Evolutionary conservation across 257 asterid species (phyloP).

Genomic region (Solanum chilense): DNA sequence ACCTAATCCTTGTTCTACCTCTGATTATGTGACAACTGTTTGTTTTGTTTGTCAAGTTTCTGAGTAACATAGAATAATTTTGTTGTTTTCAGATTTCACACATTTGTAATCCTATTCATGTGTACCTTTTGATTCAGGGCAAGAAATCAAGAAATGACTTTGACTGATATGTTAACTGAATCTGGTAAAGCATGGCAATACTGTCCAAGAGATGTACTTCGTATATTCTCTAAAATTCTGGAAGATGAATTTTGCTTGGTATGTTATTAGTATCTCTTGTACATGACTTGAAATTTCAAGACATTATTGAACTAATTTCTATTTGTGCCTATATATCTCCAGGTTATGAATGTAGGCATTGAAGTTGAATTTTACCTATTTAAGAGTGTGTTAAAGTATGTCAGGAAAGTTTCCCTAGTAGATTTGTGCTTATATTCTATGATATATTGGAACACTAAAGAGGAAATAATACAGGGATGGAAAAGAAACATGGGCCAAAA

Average conservation of each 20-base stretch:
- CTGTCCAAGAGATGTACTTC: constrained; percentile 76
- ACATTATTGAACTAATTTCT: background rate
- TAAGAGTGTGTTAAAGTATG: constrained; percentile 46
- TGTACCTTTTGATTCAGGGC: constrained; percentile 44
- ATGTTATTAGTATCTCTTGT: constrained; percentile 3
- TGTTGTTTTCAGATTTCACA: background rate
- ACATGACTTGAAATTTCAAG: too few relatives aligned
- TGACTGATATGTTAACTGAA: constrained; percentile 68
- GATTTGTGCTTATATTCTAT: background rate
- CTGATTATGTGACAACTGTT: background rate
- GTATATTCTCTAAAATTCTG: constrained; percentile 53
- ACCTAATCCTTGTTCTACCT: too few relatives aligned
- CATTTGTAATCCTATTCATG: background rate
- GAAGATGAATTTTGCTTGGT: constrained; percentile 81
- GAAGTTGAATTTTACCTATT: constrained; percentile 77
- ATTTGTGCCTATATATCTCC: background rate
- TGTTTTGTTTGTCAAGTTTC: background rate
- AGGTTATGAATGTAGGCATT: constrained; percentile 64
- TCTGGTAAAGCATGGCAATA: constrained; percentile 83
- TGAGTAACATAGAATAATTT: background rate
- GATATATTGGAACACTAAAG: background rate
- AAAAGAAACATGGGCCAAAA: constrained; percentile 66
- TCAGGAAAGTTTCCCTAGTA: background rate
- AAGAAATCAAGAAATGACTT: constrained; percentile 73
- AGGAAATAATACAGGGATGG: constrained; percentile 33